Evolutionary conservation across 257 asterid genomes (phyloP).

Genomic region (Nicotiana tabacum): DNA sequence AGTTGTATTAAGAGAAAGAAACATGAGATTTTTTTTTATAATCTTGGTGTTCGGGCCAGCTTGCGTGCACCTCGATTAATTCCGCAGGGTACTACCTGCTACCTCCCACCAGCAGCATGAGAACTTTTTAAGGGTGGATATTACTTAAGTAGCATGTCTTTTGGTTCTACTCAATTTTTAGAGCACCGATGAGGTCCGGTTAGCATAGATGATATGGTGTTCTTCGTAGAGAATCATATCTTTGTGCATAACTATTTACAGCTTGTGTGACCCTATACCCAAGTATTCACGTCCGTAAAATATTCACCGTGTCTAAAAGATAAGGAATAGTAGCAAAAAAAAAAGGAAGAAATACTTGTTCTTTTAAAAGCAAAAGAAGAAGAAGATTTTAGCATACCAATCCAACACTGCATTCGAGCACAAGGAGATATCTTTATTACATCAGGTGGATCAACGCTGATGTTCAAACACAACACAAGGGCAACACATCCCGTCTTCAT

Average conservation of each 20-base stretch:
- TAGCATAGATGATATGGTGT: neutral
- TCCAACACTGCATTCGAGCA: constrained; percentile 99
- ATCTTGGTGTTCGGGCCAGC: too few species aligned
- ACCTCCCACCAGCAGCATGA: neutral
- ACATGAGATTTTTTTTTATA: neutral
- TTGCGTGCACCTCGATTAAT: too few species aligned
- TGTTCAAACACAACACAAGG: constrained; percentile 88
- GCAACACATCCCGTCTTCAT: constrained; percentile 99
- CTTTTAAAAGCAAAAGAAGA: constrained; percentile 3
- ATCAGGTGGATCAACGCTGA: constrained; percentile 91
- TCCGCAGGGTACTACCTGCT: too few species aligned
- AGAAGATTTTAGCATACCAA: constrained; percentile 49
- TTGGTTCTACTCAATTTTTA: neutral
- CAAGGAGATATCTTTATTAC: constrained; percentile 97
- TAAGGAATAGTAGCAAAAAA: neutral
- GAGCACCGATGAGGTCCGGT: neutral
- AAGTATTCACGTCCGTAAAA: neutral
- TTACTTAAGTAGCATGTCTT: neutral
- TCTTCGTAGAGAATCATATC: neutral
- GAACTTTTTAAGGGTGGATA: neutral
- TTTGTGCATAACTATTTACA: neutral
- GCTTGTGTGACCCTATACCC: neutral
- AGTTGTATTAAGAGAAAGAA: neutral
- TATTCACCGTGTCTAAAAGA: neutral
- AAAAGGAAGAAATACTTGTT: neutral